A percentile compares a stretch with the other conserved stretches of the same genome.
Evolutionary conservation across 768 basidiomycete genomes (phyloP).

Genomic region (Porpolomopsis calyptriformis): DNA sequence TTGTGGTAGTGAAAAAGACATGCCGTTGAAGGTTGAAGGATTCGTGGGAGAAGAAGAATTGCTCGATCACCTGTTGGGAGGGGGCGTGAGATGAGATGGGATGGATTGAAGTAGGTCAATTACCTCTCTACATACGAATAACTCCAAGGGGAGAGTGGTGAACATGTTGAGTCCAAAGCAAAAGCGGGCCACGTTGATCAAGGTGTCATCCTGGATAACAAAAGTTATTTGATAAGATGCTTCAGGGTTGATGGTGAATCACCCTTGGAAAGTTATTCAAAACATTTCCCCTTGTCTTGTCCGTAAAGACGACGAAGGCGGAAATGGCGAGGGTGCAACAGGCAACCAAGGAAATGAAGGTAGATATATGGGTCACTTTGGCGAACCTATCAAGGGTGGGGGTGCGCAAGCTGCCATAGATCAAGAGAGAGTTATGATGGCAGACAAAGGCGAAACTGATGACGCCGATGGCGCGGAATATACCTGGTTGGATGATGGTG

Average conservation of each 20-base stretch:
- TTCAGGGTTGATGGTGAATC: conserved; percentile 13
- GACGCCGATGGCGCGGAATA: conserved; percentile 95
- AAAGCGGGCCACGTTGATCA: conserved; percentile 92
- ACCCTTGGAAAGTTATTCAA: conserved; percentile 88
- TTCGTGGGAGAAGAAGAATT: conserved; percentile 89
- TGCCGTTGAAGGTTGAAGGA: conserved; percentile 75
- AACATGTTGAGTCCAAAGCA: conserved; percentile 97
- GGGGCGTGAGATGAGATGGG: neutral
- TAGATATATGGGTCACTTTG: conserved; percentile 87
- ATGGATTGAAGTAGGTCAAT: conserved; percentile 3
- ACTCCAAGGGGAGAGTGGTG: conserved; percentile 88
- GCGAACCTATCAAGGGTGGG: conserved; percentile 94
- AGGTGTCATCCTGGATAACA: conserved; percentile 49
- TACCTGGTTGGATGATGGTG: conserved; percentile 64
- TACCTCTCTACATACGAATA: conserved; percentile 96
- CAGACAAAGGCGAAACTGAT: conserved; percentile 96
- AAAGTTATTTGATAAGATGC: conserved; percentile 2
- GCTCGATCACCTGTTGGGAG: conserved; percentile 78
- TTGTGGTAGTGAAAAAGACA: conserved; percentile 79
- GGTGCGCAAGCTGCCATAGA: conserved; percentile 86
- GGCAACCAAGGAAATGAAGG: conserved; percentile 70
- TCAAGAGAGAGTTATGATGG: conserved; percentile 94
- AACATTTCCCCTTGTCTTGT: conserved; percentile 91
- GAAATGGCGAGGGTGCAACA: conserved; percentile 78
- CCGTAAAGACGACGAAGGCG: conserved; percentile 81